These are phyloP conservation scores for Penicillium odoratum DNA, from an alignment of 495 filamentous ascomycete genomes.

Conservation along the genomic window DNA sequence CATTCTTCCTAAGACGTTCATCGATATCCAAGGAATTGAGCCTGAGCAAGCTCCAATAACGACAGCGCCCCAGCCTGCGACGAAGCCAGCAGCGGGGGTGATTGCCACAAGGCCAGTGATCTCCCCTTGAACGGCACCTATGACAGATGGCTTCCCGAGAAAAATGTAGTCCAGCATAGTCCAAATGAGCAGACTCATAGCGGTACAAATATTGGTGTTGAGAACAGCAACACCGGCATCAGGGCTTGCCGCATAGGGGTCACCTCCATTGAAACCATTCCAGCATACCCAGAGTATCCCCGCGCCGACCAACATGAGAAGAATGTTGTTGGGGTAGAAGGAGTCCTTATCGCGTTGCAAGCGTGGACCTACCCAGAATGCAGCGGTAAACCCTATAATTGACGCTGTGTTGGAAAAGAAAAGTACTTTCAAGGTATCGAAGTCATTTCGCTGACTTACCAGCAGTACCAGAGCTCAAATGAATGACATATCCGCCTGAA, in stretches of 20 bases:
- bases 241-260: slow-evolving; percentile 54
- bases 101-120: slow-evolving; percentile 58
- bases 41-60: slow-evolving; percentile 50
- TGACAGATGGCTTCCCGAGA: slow-evolving; percentile 52
- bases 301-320: slow-evolving; percentile 51
- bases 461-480: slow-evolving; percentile 56
- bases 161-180: slow-evolving; percentile 47
- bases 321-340: slow-evolving; percentile 52
- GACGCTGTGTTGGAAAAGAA: background rate
- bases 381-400: slow-evolving; percentile 46
- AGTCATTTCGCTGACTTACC: slow-evolving; percentile 4
- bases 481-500: slow-evolving; percentile 61
- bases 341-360: slow-evolving; percentile 49
- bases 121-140: slow-evolving; percentile 55
- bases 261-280: slow-evolving; percentile 61
- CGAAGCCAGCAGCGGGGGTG: slow-evolving; percentile 56
- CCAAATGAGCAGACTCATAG: slow-evolving; percentile 52
- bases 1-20: slow-evolving; percentile 53
- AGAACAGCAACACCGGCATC: slow-evolving; percentile 59
- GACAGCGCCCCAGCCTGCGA: slow-evolving; percentile 58
- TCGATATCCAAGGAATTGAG: slow-evolving; percentile 52
- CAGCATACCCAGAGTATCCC: slow-evolving; percentile 60
- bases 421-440: background rate
- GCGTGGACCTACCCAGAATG: slow-evolving; percentile 56
- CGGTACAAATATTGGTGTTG: slow-evolving; percentile 57